Base-by-base conservation (phyloP, 495 filamentous ascomycete species). In the Acidomyces sp. region DNA sequence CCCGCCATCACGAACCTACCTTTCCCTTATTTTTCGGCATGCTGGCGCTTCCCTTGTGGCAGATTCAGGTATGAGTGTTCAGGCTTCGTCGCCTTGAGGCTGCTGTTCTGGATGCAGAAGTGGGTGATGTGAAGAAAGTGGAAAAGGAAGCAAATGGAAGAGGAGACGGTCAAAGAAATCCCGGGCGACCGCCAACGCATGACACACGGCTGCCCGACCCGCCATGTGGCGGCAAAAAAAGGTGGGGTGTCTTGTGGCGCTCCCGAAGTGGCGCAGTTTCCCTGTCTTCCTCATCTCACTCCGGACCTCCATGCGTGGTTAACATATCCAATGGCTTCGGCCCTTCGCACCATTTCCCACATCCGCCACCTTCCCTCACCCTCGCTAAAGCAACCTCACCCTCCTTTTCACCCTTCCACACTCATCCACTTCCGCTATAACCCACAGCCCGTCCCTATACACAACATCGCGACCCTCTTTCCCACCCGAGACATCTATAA, bases 11-110 rank as follows among this genome's bases (percentile, higher is more conserved):
- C n/a, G 23, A 27, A 30, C 37, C 36, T 76, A 92, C 85, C 65
- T 93, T 93, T 80, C 85, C 85, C 78, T 93, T 93, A 59, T 93
- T 93, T 84, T 93, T 93, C 58, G 85, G 85, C 85, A 93, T 93
- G 48, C 63, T 74, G 71, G 58, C 53, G 38, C 30, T 1, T 45
- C 18, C n/a, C n/a, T n/a, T 23, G 15, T 37, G 35, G 27, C 11
- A 29, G 20, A 28, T 18, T 9, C 13, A 28, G 23, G 13, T 12
- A 22, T 13, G 36, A 41, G 21, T 6, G 34, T 20, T 22, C 26
- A 35, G 43, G 46, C 43, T 54, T 39, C 39, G 32, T 51, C 21
- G 51, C 38, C 42, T 45, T 4, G 30, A 26, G 15, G 19, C 13
- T 39, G 23, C 39, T 24, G 18, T 37, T 28, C 7, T 7, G 13